Conservation (phyloP, 2,329 filamentous ascomycete genomes). For the Aspergillus bombycis region DNA sequence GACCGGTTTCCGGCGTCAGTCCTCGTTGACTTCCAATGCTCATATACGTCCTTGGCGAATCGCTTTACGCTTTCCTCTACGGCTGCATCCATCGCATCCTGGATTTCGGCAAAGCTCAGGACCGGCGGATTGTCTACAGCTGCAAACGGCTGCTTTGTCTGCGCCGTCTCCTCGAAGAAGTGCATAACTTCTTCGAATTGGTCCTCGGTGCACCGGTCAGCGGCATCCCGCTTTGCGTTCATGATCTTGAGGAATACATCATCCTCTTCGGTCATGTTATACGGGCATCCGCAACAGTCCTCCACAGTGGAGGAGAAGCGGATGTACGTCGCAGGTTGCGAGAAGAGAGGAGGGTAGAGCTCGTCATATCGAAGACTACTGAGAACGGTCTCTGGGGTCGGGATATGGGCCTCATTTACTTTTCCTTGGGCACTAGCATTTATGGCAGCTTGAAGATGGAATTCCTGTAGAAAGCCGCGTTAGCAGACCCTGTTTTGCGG, state of each 20-base stretch:
- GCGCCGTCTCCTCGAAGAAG: conserved; percentile 86
- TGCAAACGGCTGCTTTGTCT: conserved; percentile 83
- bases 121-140: conserved; percentile 86
- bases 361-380: conserved; percentile 80
- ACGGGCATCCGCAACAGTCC: conserved; percentile 85
- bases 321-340: conserved; percentile 89
- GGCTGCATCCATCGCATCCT: conserved; percentile 65
- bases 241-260: conserved; percentile 80
- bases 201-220: conserved; percentile 76
- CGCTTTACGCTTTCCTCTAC: conserved; percentile 57
- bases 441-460: conserved; percentile 87
- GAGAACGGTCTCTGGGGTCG: conserved; percentile 66
- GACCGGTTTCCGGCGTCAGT: conserved; percentile 68
- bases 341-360: conserved; percentile 78
- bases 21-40: conserved; percentile 81
- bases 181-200: conserved; percentile 94
- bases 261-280: conserved; percentile 94
- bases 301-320: conserved; percentile 98
- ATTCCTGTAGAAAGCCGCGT: conserved; percentile 66
- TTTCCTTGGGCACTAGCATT: conserved; percentile 64
- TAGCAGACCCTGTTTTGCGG: conserved; percentile 22
- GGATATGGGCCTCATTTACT: conserved; percentile 66
- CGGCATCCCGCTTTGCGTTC: conserved; percentile 73
- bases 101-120: conserved; percentile 72
- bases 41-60: conserved; percentile 79